Base-by-base conservation (phyloP, 768 basidiomycete species). In the Hortiboletus flavorubellus region DNA sequence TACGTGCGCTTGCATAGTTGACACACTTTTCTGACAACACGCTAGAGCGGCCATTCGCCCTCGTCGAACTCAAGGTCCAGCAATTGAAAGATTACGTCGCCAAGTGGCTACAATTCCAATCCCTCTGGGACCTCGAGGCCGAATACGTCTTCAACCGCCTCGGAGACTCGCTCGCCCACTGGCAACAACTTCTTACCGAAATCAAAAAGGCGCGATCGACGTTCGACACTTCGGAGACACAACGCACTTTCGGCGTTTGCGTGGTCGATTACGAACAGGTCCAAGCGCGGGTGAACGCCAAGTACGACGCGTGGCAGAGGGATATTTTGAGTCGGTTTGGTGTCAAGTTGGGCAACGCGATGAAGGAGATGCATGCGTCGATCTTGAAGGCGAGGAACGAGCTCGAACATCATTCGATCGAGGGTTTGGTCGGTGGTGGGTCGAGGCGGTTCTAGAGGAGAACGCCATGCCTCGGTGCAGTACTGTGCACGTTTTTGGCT, bases 81-180 rank as follows among this genome's bases (percentile, higher is more conserved):
- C 85, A 91, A 57, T 80, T 99, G 51, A 86, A 81, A 62, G 87
- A 88, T 44, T 99, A 99, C 72, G 93, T 98, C 47, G 91, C 80
- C 55, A 97, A 97, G 75, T 99, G 97, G 97, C 82, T 98, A 0
- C 95, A 96, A 66, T 98, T 99, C 82, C 97, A 98, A 72, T 96
- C 96, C 0, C 79, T 98, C 0, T 98, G 96, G 97, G 97, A 99
- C 69, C 84, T 98, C 40, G 94, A 98, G 72, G 83, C 95, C 30
- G 96, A 98, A 79, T 89, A 91, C 67, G 95, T 99, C 35, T 98
- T 97, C 79, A 87, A 86, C 64, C 89, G 91, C 0, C 86, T 99
- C 8, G 97, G 97, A 9, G 96, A 99, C 71, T 91, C 91, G 12
- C 83, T 99, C 23, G 84, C 84, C 3, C 80, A 88, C 71, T 99